These are phyloP conservation scores for Salix purpurea DNA, from an alignment of 345 rosid species.

Conservation along the genomic window DNA sequence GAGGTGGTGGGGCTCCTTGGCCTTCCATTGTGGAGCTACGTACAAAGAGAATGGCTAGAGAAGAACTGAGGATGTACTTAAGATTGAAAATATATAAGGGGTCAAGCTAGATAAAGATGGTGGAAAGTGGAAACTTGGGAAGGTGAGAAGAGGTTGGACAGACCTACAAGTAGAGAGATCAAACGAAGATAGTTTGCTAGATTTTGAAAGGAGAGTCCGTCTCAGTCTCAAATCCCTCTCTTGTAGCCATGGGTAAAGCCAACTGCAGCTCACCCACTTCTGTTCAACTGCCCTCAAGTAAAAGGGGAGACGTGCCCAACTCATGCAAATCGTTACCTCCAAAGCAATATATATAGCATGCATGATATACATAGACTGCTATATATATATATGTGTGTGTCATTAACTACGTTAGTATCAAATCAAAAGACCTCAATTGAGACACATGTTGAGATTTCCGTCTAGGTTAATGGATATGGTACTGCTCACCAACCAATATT, in stretches of 20 bases:
- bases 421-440: background rate
- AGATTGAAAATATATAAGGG: background rate
- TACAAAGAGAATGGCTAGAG: slow-evolving; percentile 12
- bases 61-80: slow-evolving; percentile 23
- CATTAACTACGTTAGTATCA: background rate
- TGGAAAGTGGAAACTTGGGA: background rate
- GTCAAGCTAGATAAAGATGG: background rate
- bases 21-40: slow-evolving; percentile 35
- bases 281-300: slow-evolving; percentile 53
- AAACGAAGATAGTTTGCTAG: background rate
- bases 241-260: slow-evolving; percentile 36
- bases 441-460: background rate
- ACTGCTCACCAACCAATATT: slow-evolving; percentile 24
- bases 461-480: background rate
- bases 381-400: background rate
- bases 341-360: slow-evolving; percentile 4
- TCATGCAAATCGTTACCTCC: slow-evolving; percentile 35
- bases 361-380: background rate
- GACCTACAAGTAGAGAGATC: slow-evolving; percentile 19
- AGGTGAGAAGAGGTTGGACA: slow-evolving; percentile 48
- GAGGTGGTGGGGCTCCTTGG: slow-evolving; percentile 17
- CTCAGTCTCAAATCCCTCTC: background rate
- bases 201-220: slow-evolving; percentile 7
- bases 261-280: slow-evolving; percentile 60
- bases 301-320: slow-evolving; percentile 31